Conservation (phyloP, 345 rosid genomes). For the Populus davidiana region DNA sequence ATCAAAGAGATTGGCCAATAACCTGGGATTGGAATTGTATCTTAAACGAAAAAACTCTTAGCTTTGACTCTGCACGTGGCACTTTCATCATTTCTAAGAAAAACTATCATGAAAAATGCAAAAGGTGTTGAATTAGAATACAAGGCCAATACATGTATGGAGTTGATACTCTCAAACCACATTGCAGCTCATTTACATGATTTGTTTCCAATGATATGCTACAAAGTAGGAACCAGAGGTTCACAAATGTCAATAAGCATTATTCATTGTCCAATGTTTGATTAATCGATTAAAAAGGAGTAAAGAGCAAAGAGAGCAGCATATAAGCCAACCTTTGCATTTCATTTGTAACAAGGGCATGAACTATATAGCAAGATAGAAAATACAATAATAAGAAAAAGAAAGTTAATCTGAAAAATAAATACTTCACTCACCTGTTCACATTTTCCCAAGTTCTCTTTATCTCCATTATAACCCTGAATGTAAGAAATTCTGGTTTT, state of each 20-base stretch:
- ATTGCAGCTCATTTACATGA: background rate
- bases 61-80: conserved; percentile 77
- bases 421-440: conserved; percentile 53
- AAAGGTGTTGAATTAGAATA: conserved; percentile 15
- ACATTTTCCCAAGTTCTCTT: conserved; percentile 72
- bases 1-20: conserved; percentile 20
- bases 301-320: background rate
- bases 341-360: background rate
- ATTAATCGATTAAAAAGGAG: background rate
- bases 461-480: conserved; percentile 63
- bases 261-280: background rate
- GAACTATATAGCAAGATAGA: background rate
- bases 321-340: background rate
- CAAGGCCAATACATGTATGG: background rate
- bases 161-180: background rate
- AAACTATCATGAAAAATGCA: conserved; percentile 46
- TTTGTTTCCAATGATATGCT: background rate
- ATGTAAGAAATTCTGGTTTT: background rate
- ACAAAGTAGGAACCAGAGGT: background rate
- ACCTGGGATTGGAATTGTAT: conserved; percentile 71
- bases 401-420: background rate
- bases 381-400: background rate
- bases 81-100: conserved; percentile 78
- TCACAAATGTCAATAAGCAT: background rate
- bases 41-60: conserved; percentile 76